Evolutionary conservation across 306 rosid species (phyloP).

Genomic region (Casuarina cunninghamiana): DNA sequence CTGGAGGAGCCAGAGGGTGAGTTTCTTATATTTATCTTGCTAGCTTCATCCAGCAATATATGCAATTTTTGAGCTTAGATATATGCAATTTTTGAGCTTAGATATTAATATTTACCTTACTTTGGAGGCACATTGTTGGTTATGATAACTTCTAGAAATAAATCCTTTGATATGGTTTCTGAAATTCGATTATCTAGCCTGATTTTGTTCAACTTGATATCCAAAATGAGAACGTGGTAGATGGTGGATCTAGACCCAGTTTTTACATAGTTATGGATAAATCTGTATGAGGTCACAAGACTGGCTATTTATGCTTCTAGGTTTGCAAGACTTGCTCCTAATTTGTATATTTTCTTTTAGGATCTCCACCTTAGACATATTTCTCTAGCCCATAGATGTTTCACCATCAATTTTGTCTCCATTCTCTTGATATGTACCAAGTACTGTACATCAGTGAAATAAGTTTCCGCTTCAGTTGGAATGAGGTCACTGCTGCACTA

Average conservation of each 20-base stretch:
- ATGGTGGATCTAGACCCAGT: conserved; percentile 5
- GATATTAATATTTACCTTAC: not conserved
- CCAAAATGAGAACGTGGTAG: not conserved
- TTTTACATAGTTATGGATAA: not conserved
- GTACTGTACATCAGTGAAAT: not conserved
- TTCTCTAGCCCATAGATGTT: not conserved
- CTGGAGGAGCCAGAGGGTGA: conserved; percentile 69
- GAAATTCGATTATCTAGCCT: not conserved
- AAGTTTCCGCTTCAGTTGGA: not conserved
- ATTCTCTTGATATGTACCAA: not conserved
- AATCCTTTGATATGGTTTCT: not conserved
- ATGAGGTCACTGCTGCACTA: not conserved
- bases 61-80: not conserved
- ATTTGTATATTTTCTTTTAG: not conserved
- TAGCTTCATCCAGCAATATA: conserved; percentile 9
- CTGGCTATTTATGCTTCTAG: not conserved
- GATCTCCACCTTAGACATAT: not conserved
- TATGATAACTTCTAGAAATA: conserved; percentile 7
- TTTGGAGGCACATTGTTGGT: not conserved
- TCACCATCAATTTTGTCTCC: not conserved
- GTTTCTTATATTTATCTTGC: conserved; percentile 29
- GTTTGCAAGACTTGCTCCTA: not conserved
- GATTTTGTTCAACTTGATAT: not conserved
- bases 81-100: not conserved
- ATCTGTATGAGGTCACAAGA: not conserved